Percentiles rank a stretch among this genome's conserved stretches.
Evolutionary conservation across 768 basidiomycete species (phyloP).

Genomic region (Russula griseocarnosa): DNA sequence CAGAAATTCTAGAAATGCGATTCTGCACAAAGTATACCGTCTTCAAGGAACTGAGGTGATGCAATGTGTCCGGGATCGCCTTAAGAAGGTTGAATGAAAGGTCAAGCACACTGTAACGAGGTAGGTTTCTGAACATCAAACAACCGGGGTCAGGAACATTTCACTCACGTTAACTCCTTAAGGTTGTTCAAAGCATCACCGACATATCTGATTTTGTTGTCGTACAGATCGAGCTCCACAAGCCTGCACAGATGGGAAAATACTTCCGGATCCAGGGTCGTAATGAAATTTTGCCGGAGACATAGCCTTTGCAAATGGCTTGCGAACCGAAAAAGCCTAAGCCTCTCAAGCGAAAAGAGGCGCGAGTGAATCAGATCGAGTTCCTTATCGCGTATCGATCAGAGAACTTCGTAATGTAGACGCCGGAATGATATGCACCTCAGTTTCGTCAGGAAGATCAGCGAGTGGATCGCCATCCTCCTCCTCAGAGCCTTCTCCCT

Average conservation of each 20-base stretch:
- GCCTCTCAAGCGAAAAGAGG: constrained; percentile 58
- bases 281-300: constrained; percentile 82
- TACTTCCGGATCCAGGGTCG: constrained; percentile 64
- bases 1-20: constrained; percentile 76
- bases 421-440: constrained; percentile 45
- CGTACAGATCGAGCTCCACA: constrained; percentile 92
- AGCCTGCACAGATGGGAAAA: constrained; percentile 63
- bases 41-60: constrained; percentile 54
- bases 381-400: constrained; percentile 50
- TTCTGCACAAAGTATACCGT: constrained; percentile 97
- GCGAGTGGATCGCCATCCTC: constrained; percentile 56
- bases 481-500: constrained; percentile 32
- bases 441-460: constrained; percentile 79
- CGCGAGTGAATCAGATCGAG: constrained; percentile 81
- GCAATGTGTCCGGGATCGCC: constrained; percentile 59
- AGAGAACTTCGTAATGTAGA: background rate
- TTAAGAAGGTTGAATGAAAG: constrained; percentile 92
- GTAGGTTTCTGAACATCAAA: background rate
- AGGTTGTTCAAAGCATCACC: constrained; percentile 61
- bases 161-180: constrained; percentile 52
- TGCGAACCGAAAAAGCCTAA: constrained; percentile 74
- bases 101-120: constrained; percentile 64
- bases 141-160: background rate
- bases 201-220: constrained; percentile 83
- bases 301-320: constrained; percentile 66